Conservation (phyloP, 345 rosid genomes). For the Sapria himalayana region DNA sequence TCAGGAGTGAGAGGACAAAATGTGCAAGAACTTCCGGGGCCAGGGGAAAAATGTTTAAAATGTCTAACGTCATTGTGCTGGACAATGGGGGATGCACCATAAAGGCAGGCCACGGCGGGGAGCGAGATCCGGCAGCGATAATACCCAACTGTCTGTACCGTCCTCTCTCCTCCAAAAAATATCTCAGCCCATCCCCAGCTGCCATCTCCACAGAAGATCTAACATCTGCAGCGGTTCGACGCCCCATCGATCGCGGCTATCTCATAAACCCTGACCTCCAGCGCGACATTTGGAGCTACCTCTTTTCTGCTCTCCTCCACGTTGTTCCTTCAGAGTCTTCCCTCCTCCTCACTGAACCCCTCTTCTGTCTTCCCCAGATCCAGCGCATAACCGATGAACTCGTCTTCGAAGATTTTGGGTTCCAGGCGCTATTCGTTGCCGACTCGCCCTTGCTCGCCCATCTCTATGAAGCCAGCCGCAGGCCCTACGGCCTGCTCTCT, state of each 20-base stretch:
- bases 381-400: conserved; percentile 73
- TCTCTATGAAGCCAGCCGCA: conserved; percentile 58
- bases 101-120: conserved; percentile 75
- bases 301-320: conserved; percentile 44
- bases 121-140: conserved; percentile 44
- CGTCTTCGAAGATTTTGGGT: conserved; percentile 79
- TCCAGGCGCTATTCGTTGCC: conserved; percentile 41
- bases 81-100: conserved; percentile 75
- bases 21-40: background rate
- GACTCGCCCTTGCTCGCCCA: conserved; percentile 60
- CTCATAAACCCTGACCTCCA: conserved; percentile 67
- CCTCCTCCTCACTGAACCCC: conserved; percentile 67
- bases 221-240: conserved; percentile 81
- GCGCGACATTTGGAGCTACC: conserved; percentile 81
- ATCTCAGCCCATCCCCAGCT: conserved; percentile 32
- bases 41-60: too few relatives aligned
- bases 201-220: conserved; percentile 34
- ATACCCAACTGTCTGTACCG: conserved; percentile 76
- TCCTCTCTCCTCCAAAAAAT: conserved; percentile 62
- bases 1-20: too few relatives aligned
- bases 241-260: conserved; percentile 92
- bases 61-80: conserved; percentile 67
- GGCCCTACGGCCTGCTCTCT: conserved; percentile 34
- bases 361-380: conserved; percentile 47
- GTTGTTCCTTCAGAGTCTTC: conserved; percentile 31